Evolutionary conservation across 345 rosid species (phyloP).

Genomic region (Arabidopsis thaliana): TAIR10.1 NC_003074.8:1901501-1902000

Average conservation of each 20-base stretch:
- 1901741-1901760: conserved; percentile 50
- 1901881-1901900: conserved; percentile 44
- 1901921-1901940: conserved; percentile 58
- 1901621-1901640: conserved; percentile 47
- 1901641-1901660: conserved; percentile 41
- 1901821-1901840: conserved; percentile 42
- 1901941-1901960: conserved; percentile 70
- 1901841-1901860: conserved; percentile 38
- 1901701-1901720: conserved; percentile 43
- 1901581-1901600: conserved; percentile 44
- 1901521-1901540: conserved; percentile 47
- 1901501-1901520: conserved; percentile 47
- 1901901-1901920: conserved; percentile 50
- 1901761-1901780: conserved; percentile 51
- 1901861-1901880: conserved; percentile 47
- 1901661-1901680: conserved; percentile 46
- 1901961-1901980: conserved; percentile 69
- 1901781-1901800: conserved; percentile 49
- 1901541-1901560: conserved; percentile 38
- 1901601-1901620: conserved; percentile 53
- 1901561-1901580: conserved; percentile 48
- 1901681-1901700: conserved; percentile 42
- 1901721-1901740: conserved; percentile 40
- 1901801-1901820: conserved; percentile 48
- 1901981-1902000: conserved; percentile 85